phyloP scores from a whole-genome alignment of 306 rosid species.

The Glycine soja region DNA sequence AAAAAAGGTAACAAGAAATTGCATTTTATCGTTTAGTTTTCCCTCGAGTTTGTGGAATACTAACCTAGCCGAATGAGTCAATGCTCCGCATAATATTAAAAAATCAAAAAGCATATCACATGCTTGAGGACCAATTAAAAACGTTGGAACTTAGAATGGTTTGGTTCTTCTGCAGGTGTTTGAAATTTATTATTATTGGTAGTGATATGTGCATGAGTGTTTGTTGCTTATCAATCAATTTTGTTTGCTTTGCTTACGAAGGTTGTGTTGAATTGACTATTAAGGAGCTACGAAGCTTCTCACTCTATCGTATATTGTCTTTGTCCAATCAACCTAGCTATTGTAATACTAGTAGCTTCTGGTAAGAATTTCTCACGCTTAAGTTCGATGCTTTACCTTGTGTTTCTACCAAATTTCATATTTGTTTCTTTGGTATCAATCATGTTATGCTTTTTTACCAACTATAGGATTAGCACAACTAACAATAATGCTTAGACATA shows the following conservation, averaged over 20 bases:
- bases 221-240: slow-evolving; percentile 34
- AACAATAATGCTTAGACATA: slow-evolving; percentile 5
- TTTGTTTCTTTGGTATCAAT: slow-evolving; percentile 25
- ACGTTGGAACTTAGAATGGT: not conserved
- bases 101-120: slow-evolving; percentile 37
- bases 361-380: slow-evolving; percentile 2
- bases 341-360: not conserved
- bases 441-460: slow-evolving; percentile 13
- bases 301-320: slow-evolving; percentile 42
- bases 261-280: slow-evolving; percentile 2
- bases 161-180: not conserved
- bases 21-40: too few relatives aligned
- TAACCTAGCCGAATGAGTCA: too few relatives aligned
- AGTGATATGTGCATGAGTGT: not conserved
- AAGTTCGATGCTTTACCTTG: not conserved
- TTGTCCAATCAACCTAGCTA: slow-evolving; percentile 17
- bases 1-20: too few relatives aligned
- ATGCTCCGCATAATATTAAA: slow-evolving; percentile 12
- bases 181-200: not conserved
- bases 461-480: not conserved
- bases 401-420: not conserved
- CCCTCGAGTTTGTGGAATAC: too few relatives aligned
- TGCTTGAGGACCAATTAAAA: not conserved
- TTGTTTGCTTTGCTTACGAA: not conserved
- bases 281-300: slow-evolving; percentile 43